A percentile compares a stretch with the other conserved stretches of the same genome.
Conservation (phyloP, 192 early-diverging fungal genomes). For the Cladochytrium replicatum region DNA sequence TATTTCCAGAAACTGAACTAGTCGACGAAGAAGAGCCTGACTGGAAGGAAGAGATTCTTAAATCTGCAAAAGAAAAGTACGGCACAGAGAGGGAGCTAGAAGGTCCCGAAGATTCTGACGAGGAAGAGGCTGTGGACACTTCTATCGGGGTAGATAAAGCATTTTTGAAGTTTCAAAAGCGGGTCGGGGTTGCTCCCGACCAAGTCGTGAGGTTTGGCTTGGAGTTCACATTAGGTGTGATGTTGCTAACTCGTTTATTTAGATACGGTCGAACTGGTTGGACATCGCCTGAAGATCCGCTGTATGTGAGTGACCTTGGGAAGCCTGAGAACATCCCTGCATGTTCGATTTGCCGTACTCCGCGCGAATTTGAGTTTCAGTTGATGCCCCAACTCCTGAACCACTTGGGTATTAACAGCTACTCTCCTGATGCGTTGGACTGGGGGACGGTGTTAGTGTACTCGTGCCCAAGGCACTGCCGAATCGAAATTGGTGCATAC, state of each 20-base stretch:
- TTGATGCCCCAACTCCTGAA: slow-evolving; percentile 84
- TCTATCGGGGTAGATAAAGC: slow-evolving; percentile 76
- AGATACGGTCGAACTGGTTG: too few species aligned
- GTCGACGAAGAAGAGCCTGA: slow-evolving; percentile 44
- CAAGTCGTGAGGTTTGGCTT: slow-evolving; percentile 73
- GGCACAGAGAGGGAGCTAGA: slow-evolving; percentile 64
- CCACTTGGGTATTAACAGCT: slow-evolving; percentile 63
- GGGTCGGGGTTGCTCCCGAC: slow-evolving; percentile 61
- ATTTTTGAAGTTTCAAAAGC: slow-evolving; percentile 85
- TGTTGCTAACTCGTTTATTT: slow-evolving; percentile 18
- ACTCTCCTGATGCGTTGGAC: slow-evolving; percentile 61
- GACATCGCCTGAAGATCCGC: slow-evolving; percentile 49
- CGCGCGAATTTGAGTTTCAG: slow-evolving; percentile 86
- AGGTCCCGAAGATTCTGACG: slow-evolving; percentile 29
- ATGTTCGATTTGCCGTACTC: slow-evolving; percentile 63
- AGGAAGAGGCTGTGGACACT: slow-evolving; percentile 55
- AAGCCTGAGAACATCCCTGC: slow-evolving; percentile 53
- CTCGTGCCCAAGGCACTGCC: slow-evolving; percentile 76
- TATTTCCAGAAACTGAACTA: slow-evolving; percentile 38
- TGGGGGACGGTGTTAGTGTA: slow-evolving; percentile 86
- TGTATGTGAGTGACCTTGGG: slow-evolving; percentile 68
- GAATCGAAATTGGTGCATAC: slow-evolving; percentile 37
- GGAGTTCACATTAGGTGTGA: slow-evolving; percentile 42
- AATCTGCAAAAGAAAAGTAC: slow-evolving; percentile 29
- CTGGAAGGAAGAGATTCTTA: slow-evolving; percentile 14